Percentiles rank a stretch among this genome's conserved stretches.
Conservation (phyloP, 768 basidiomycete species). For the Amanita rimosa region DNA sequence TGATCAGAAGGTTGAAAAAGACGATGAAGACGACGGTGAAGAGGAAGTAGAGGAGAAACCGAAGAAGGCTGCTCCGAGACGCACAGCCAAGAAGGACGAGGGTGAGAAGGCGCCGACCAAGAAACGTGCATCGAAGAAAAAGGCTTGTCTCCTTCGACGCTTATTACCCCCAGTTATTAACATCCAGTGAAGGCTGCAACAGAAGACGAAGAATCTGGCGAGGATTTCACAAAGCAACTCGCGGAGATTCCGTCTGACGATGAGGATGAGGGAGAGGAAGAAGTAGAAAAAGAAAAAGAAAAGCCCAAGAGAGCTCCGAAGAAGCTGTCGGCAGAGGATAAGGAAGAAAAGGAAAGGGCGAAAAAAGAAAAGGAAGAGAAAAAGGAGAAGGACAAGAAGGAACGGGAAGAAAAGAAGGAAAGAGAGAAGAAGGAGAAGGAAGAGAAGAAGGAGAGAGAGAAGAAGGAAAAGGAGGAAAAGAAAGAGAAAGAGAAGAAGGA, state of each 20-base stretch:
- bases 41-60: slow-evolving; percentile 32
- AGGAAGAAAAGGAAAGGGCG: slow-evolving; percentile 15
- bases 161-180: background rate
- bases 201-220: slow-evolving; percentile 27
- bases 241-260: slow-evolving; percentile 24
- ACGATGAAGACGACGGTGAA: slow-evolving; percentile 23
- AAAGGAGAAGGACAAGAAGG: slow-evolving; percentile 11
- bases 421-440: slow-evolving; percentile 14
- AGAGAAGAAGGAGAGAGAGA: background rate
- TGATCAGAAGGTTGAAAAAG: slow-evolving; percentile 12
- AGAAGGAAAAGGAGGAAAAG: slow-evolving; percentile 9
- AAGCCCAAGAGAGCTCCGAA: slow-evolving; percentile 26
- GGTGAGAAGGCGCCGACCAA: slow-evolving; percentile 35
- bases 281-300: slow-evolving; percentile 29
- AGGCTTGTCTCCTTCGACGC: slow-evolving; percentile 11
- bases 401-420: background rate
- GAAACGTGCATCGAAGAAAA: slow-evolving; percentile 36
- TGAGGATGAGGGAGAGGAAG: slow-evolving; percentile 21
- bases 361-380: slow-evolving; percentile 19
- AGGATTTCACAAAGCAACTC: slow-evolving; percentile 33
- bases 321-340: slow-evolving; percentile 18
- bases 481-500: slow-evolving; percentile 20
- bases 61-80: slow-evolving; percentile 25
- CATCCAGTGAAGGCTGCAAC: slow-evolving; percentile 12
- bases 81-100: slow-evolving; percentile 21